Evolutionary conservation across 2,329 filamentous ascomycete species (phyloP).

Genomic region (Penicillium fuscoglaucum): DNA sequence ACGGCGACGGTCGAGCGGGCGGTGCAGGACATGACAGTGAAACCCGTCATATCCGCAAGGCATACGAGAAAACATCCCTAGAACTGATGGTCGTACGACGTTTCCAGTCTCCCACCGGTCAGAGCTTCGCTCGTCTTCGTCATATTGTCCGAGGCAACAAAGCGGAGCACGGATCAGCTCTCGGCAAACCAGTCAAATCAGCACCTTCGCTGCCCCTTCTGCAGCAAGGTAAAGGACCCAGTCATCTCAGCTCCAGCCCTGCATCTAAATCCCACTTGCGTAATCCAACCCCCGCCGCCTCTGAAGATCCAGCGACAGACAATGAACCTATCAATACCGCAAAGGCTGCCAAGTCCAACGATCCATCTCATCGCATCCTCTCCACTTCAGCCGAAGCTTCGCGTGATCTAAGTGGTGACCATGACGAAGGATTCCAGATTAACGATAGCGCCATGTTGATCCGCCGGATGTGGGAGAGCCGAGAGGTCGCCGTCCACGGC

Average conservation of each 20-base stretch:
- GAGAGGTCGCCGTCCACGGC: slow-evolving; percentile 41
- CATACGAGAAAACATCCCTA: slow-evolving; percentile 46
- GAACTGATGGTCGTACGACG: slow-evolving; percentile 48
- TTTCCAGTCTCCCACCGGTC: slow-evolving; percentile 47
- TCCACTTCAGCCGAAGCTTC: slow-evolving; percentile 38
- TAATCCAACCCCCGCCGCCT: slow-evolving; percentile 22
- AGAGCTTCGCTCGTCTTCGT: slow-evolving; percentile 45
- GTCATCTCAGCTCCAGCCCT: slow-evolving; percentile 22
- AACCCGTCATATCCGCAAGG: slow-evolving; percentile 43
- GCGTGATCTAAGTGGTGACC: slow-evolving; percentile 22
- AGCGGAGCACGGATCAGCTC: slow-evolving; percentile 21
- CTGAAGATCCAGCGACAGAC: slow-evolving; percentile 33
- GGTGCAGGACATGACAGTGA: slow-evolving; percentile 36
- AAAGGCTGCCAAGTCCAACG: slow-evolving; percentile 26
- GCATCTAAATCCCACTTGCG: slow-evolving; percentile 27
- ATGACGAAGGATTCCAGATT: slow-evolving; percentile 29
- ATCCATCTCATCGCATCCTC: slow-evolving; percentile 37
- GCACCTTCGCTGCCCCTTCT: slow-evolving; percentile 36
- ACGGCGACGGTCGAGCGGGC: slow-evolving; percentile 31
- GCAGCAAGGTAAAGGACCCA: slow-evolving; percentile 27
- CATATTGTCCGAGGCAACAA: slow-evolving; percentile 27
- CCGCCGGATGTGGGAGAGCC: slow-evolving; percentile 47
- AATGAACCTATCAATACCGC: slow-evolving; percentile 26
- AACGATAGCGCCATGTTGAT: slow-evolving; percentile 43
- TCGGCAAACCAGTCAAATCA: slow-evolving; percentile 38